Evolutionary conservation across 441 rosid genomes (phyloP).

Genomic region (Breynia disticha): DNA sequence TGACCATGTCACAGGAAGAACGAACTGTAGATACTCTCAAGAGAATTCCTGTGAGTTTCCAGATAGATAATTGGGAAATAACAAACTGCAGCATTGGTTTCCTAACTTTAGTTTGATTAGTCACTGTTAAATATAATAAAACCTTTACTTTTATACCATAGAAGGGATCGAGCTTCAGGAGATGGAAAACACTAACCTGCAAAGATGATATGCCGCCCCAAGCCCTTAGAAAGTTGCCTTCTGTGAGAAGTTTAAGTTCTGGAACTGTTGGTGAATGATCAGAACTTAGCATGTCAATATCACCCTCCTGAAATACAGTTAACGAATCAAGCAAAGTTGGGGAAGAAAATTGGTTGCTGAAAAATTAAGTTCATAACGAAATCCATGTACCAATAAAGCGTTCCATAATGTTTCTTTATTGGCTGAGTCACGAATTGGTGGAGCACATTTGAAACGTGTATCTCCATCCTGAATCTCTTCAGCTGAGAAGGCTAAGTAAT

Average conservation of each 20-base stretch:
- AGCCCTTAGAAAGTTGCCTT: conserved; percentile 82
- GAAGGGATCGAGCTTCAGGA: neutral
- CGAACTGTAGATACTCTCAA: conserved; percentile 55
- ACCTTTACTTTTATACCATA: neutral
- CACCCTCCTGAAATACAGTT: conserved; percentile 54
- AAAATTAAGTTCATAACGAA: neutral
- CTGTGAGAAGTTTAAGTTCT: conserved; percentile 59
- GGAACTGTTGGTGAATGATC: conserved; percentile 96
- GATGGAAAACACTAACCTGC: conserved; percentile 44
- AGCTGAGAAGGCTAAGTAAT: conserved; percentile 84
- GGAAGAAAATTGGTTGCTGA: neutral
- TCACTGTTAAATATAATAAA: neutral
- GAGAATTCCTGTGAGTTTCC: conserved; percentile 17
- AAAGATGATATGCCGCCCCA: conserved; percentile 99
- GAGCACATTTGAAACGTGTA: conserved; percentile 92
- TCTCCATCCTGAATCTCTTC: conserved; percentile 90
- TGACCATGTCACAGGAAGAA: conserved; percentile 96
- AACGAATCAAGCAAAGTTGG: conserved; percentile 7
- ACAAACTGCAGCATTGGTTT: neutral
- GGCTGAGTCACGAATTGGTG: conserved; percentile 74
- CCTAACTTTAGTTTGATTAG: neutral
- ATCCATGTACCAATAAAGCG: conserved; percentile 59
- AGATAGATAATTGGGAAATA: conserved; percentile 1
- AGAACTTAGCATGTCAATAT: conserved; percentile 82
- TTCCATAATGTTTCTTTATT: conserved; percentile 80